Conservation (phyloP, 2,329 filamentous ascomycete genomes). For the Aspergillus hiratsukae region DNA sequence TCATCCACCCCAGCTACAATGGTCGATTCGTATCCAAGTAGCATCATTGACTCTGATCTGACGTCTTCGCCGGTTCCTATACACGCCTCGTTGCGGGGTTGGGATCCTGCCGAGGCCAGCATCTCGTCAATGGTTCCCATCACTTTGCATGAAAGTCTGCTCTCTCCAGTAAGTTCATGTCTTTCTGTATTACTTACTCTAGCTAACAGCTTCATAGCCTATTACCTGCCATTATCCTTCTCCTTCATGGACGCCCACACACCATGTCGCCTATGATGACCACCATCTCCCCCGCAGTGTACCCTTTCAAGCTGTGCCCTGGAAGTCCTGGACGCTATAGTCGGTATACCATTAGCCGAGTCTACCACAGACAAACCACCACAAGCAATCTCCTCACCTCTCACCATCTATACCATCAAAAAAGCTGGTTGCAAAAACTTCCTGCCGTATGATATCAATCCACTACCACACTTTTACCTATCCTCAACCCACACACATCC, state of each 20-base stretch:
- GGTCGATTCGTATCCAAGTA: conserved; percentile 33
- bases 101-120: conserved; percentile 28
- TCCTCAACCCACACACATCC: background rate
- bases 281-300: conserved; percentile 31
- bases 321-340: conserved; percentile 33
- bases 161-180: conserved; percentile 33
- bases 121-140: conserved; percentile 31
- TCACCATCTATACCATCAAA: background rate
- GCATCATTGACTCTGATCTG: conserved; percentile 28
- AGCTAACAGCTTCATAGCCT: conserved; percentile 23
- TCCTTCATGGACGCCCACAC: conserved; percentile 37
- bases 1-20: conserved; percentile 32
- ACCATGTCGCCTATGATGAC: conserved; percentile 35
- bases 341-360: background rate
- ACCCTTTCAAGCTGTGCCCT: conserved; percentile 28
- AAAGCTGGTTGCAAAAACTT: background rate
- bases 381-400: background rate
- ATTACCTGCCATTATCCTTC: conserved; percentile 38
- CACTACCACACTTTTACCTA: background rate
- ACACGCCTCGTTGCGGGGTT: conserved; percentile 27
- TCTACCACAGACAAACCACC: no score
- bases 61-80: conserved; percentile 32
- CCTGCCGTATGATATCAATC: no score
- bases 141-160: conserved; percentile 31
- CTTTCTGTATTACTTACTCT: background rate